Conservation (phyloP, 2,329 filamentous ascomycete genomes). For the Trichoderma gracile region DNA sequence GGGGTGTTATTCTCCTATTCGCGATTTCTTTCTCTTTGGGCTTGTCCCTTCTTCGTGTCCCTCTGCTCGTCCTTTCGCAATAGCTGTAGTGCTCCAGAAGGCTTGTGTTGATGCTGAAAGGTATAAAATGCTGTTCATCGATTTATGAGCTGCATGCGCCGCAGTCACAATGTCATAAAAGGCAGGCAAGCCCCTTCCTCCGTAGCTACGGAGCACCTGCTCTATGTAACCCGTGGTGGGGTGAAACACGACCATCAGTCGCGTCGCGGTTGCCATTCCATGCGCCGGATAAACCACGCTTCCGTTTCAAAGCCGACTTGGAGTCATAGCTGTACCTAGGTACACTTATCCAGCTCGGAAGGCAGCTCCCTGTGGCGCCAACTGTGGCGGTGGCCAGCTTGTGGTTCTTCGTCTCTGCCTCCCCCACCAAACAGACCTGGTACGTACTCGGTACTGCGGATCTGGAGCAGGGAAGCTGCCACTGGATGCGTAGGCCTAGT, state of each 20-base stretch:
- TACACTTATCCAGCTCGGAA: not conserved
- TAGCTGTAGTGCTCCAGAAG: not conserved
- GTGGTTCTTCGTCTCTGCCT: not conserved
- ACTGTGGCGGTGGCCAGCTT: conserved; percentile 21
- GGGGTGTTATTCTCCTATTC: not conserved
- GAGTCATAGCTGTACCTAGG: no score
- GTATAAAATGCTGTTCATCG: conserved; percentile 1
- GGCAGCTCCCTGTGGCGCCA: conserved; percentile 2
- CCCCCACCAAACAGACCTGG: conserved; percentile 10
- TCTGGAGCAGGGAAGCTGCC: conserved; percentile 16
- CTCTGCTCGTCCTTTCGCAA: not conserved
- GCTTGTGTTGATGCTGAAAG: not conserved
- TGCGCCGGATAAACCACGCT: conserved; percentile 19
- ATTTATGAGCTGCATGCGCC: conserved; percentile 1
- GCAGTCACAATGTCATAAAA: not conserved
- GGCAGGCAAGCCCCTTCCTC: not conserved
- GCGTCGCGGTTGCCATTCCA: conserved; percentile 23
- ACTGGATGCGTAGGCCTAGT: conserved; percentile 41
- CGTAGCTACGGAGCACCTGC: not conserved
- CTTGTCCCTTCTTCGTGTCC: not conserved
- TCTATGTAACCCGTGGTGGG: conserved; percentile 16
- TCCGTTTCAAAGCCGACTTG: not conserved
- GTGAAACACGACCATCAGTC: conserved; percentile 14
- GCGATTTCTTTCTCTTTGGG: not conserved
- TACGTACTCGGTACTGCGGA: conserved; percentile 6